Evolutionary conservation across 1,284 basidiomycete genomes (phyloP), one percentile per base, ranked within the genome.

Genomic region (Afroboletus lepidellus): DNA sequence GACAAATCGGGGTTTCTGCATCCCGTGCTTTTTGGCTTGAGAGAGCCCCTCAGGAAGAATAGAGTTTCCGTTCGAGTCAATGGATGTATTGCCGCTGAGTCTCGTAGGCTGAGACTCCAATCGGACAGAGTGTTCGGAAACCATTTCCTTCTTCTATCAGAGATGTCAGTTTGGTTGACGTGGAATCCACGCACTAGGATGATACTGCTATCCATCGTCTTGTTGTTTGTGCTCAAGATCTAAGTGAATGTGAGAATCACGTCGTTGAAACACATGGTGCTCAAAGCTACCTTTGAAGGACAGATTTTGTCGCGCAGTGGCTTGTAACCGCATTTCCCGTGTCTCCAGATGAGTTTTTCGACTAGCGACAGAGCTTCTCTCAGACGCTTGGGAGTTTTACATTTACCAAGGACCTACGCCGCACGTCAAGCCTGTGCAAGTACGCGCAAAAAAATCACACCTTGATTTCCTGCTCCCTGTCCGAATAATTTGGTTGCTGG

Each of bases 341-440:
- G 90, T 36, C 81, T 77, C 73, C 79, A 77, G 15, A 91, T 70
- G 64, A 93, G 67, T 56, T 81, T 80, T 52, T 85, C 80, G 6
- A 92, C 63, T 3, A 85, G 59, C 2, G 69, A 67, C 1, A 92
- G 63, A 5, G 76, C 69, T 0, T 72, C 67, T 59, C 79, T 85
- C 45, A 95, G 61, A 38, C 90, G 72, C 62, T 83, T 83, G 0
- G 93, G 93, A 5, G 91, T 94, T 63, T 85, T 87, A 55, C 73
- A 76, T 0, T 64, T 56, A 3, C 80, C 79, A 55, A 75, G 69
- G 30, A 65, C 64, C 83, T 79, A 41, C 7, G 37, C 30, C 38
- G 47, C 4, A 41, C 16, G 42, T 60, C 12, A 53, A 23, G 46
- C 29, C 23, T 16, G 5, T 8, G 11, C 29, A 34, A 8, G 1